Percentiles rank a stretch among this genome's conserved stretches.
These are phyloP conservation scores for Cryptococcus sp. DNA, from an alignment of 1,284 basidiomycete genomes.

Conservation along the genomic window DNA sequence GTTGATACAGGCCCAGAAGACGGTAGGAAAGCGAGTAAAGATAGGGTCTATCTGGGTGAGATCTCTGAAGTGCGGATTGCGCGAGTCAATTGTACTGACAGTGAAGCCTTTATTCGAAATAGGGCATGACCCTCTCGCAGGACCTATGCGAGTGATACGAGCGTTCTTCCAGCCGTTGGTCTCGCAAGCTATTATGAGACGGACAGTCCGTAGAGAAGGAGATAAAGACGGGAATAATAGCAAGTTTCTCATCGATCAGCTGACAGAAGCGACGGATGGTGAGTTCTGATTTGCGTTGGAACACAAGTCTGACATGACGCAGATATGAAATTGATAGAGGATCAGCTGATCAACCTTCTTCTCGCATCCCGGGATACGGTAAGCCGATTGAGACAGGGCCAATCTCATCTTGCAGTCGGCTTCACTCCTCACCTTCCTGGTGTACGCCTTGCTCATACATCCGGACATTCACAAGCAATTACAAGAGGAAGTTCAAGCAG, in stretches of 20 bases:
- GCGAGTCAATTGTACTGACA: neutral
- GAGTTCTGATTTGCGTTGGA: neutral
- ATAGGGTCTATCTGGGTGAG: slow-evolving; percentile 38
- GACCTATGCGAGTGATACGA: slow-evolving; percentile 27
- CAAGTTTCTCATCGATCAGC: slow-evolving; percentile 21
- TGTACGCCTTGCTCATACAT: slow-evolving; percentile 25
- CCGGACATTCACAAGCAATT: slow-evolving; percentile 14
- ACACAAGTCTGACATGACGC: neutral
- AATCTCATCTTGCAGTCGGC: slow-evolving; percentile 20
- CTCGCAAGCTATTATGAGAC: slow-evolving; percentile 13
- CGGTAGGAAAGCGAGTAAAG: slow-evolving; percentile 30
- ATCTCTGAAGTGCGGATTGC: neutral
- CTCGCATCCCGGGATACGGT: slow-evolving; percentile 43
- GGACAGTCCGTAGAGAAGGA: no score
- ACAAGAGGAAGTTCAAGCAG: slow-evolving; percentile 10
- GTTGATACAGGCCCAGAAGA: slow-evolving; percentile 24
- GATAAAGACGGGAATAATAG: no score
- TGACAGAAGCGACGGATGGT: slow-evolving; percentile 33
- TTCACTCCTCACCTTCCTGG: slow-evolving; percentile 28
- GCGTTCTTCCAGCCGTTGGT: slow-evolving; percentile 31
- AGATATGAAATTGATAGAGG: slow-evolving; percentile 35
- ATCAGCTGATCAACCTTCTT: slow-evolving; percentile 43
- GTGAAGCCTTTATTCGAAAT: slow-evolving; percentile 34
- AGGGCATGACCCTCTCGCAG: slow-evolving; percentile 17
- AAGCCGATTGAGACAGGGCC: slow-evolving; percentile 5